A percentile compares a stretch with the other conserved stretches of the same genome.
phyloP scores from a whole-genome alignment of 2,329 filamentous ascomycete genomes.

The Ambrosiella beaveri region DNA sequence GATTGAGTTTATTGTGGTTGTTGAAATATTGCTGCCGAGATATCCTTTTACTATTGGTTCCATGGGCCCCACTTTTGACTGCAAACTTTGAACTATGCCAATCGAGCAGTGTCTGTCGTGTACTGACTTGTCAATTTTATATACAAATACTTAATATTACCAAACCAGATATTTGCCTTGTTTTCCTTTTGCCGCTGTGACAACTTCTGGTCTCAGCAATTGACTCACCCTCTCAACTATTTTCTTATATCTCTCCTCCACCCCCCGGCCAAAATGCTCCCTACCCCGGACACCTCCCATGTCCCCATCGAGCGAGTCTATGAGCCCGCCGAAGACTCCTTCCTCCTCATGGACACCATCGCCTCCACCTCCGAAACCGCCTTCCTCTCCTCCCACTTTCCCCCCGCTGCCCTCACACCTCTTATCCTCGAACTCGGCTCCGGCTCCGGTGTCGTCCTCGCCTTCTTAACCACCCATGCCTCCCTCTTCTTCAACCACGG shows the following conservation, averaged over 20 bases:
- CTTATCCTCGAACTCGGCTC: constrained; percentile 74
- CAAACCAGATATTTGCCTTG: too few relatives aligned
- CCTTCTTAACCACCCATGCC: constrained; percentile 67
- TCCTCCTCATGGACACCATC: constrained; percentile 79
- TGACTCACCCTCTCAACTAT: background rate
- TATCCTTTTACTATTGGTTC: too few relatives aligned
- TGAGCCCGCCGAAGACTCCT: constrained; percentile 92
- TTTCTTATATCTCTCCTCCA: background rate
- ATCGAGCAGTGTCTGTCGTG: background rate
- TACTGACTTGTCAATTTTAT: background rate
- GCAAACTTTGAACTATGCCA: background rate
- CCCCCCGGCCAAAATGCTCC: constrained; percentile 46
- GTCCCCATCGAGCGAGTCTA: constrained; percentile 80
- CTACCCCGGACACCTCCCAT: constrained; percentile 84
- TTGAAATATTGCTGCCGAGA: too few relatives aligned
- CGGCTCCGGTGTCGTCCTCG: constrained; percentile 85
- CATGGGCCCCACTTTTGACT: background rate
- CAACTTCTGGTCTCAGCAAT: background rate
- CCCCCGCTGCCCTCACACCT: constrained; percentile 25
- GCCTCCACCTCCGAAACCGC: constrained; percentile 49
- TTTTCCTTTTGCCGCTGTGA: too few relatives aligned
- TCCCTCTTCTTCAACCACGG: constrained; percentile 51
- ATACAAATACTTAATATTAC: background rate
- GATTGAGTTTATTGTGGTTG: too few relatives aligned
- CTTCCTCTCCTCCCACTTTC: constrained; percentile 52